Base-by-base conservation (phyloP, 1,139 yeast species). In the Suhomyces panamericanus region DNA sequence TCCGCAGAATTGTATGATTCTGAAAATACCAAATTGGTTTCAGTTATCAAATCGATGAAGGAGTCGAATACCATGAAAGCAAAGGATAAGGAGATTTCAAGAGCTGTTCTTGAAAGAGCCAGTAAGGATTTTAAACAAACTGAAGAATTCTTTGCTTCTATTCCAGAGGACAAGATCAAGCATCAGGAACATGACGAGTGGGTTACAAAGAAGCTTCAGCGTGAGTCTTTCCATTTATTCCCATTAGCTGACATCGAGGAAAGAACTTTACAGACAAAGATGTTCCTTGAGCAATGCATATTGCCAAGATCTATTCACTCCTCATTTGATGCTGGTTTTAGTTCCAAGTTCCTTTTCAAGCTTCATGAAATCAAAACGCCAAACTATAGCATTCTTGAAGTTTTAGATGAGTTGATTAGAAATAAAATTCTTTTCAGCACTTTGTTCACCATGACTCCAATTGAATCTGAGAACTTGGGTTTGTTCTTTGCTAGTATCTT, bases 391-490 rank as follows among this genome's bases (percentile, higher is more conserved):
- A 54, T 83, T 9, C 44, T 75, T 8, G 55, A 53, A 1, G 53
- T 83, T 1, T 64, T 85, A 42, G 74, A 80, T 41, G 63, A 64
- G 32, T 65, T 89, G 32, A 73, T 89, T 45, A 63, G 70, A 1
- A 70, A 70, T 6, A 70, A 76, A 5, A 65, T 84, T 13, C 62
- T 87, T 24, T 75, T 76, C 48, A 80, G 85, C 3, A 75, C 88
- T 0, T 60, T 90, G 15, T 84, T 80, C 55, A 81, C 95, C 1
- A 78, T 83, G 42, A 87, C 96, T 0, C 78, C 89, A 1, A 64
- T 75, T 7, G 96, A 91, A 59, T 83, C 96, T 0, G 96, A 90
- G 57, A 87, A 87, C 59, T 62, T 89, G 36, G 96, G 96, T 2
- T 64, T 88, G 20, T 90, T 91, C 55, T 78, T 82, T 55, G 74